A percentile compares a stretch with the other conserved stretches of the same genome.
Evolutionary conservation across 2,329 filamentous ascomycete species (phyloP).

Genomic region (Colletotrichum sidae): DNA sequence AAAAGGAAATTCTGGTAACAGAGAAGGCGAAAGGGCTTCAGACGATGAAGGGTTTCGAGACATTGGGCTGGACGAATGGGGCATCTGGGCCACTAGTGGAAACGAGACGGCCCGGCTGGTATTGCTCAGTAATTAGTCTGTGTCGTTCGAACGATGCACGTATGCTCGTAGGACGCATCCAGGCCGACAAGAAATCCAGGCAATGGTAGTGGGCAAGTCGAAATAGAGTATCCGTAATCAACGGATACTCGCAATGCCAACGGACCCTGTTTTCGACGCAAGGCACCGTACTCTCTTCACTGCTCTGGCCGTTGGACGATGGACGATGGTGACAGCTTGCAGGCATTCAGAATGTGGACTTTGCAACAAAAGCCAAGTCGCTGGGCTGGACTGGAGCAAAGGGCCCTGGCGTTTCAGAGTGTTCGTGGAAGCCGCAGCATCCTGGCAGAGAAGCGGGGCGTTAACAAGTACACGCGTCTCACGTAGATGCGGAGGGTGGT

Average conservation of each 20-base stretch:
- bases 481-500: conserved; percentile 25
- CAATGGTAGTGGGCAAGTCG: no score
- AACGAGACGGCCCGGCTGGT: conserved; percentile 9
- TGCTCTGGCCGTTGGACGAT: no score
- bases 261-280: no score
- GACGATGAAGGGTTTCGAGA: conserved; percentile 22
- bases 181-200: no score
- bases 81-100: conserved; percentile 24
- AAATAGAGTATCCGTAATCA: no score
- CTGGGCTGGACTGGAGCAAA: conserved; percentile 12
- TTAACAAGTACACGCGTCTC: conserved; percentile 35
- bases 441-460: conserved; percentile 26
- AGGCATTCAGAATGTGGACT: not conserved
- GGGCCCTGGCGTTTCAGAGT: conserved; percentile 33
- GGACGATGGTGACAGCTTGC: not conserved
- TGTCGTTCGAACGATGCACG: no score
- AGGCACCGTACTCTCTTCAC: no score
- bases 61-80: conserved; percentile 26
- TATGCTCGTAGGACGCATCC: no score
- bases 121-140: no score
- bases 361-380: conserved; percentile 34
- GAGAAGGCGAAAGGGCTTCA: conserved; percentile 9
- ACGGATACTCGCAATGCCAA: no score
- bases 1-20: conserved; percentile 11
- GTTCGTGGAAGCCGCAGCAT: conserved; percentile 33